Evolutionary conservation across 2,329 filamentous ascomycete genomes (phyloP).

Genomic region (Epichloe elymi): DNA sequence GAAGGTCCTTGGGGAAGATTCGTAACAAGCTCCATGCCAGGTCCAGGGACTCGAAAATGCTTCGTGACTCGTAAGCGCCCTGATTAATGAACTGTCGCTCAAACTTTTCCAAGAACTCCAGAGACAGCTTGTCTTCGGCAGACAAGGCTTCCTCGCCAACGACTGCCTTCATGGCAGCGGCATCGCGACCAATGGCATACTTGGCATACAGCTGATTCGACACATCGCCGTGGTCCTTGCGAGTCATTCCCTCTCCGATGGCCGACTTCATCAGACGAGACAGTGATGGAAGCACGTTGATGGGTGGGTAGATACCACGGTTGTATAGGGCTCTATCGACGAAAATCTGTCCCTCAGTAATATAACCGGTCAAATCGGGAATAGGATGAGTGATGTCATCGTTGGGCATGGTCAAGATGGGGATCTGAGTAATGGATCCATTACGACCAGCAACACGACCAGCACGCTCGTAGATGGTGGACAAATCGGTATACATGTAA

Average conservation of each 20-base stretch:
- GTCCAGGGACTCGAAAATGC: conserved; percentile 87
- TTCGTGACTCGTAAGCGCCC: conserved; percentile 81
- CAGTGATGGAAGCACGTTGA: conserved; percentile 94
- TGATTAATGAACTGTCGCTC: conserved; percentile 91
- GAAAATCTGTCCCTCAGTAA: conserved; percentile 98
- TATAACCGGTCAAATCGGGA: conserved; percentile 96
- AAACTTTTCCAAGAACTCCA: conserved; percentile 98
- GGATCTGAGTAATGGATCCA: conserved; percentile 97
- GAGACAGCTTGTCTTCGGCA: conserved; percentile 88
- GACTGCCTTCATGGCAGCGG: conserved; percentile 97
- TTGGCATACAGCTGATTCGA: conserved; percentile 99
- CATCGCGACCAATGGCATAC: conserved; percentile 97
- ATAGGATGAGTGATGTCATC: conserved; percentile 99
- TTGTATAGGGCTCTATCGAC: conserved; percentile 88
- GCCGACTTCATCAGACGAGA: conserved; percentile 99
- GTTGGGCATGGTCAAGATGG: conserved; percentile 98
- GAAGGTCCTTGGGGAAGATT: conserved; percentile 94
- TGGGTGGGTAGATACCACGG: conserved; percentile 95
- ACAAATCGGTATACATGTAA: conserved; percentile 99
- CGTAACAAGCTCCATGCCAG: conserved; percentile 91
- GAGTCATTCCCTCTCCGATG: conserved; percentile 93
- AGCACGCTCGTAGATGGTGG: conserved; percentile 97
- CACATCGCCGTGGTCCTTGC: conserved; percentile 93
- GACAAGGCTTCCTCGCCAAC: conserved; percentile 96
- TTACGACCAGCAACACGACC: conserved; percentile 95